Base-by-base conservation (phyloP, 495 filamentous ascomycete species). In the Sphaerosporella brunnea region DNA sequence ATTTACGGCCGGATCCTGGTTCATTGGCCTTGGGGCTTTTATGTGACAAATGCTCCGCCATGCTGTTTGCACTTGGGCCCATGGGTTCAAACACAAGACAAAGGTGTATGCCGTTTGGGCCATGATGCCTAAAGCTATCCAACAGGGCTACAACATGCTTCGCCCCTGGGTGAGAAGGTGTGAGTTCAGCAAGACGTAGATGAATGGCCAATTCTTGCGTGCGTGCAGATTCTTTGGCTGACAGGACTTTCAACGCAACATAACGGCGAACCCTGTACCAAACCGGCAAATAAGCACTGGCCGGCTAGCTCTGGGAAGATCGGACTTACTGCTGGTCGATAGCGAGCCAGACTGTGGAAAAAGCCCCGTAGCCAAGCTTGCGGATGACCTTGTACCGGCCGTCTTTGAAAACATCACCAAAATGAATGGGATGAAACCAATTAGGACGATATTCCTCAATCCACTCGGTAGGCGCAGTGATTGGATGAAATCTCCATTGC, bases 301-400 rank as follows among this genome's bases (percentile, higher is more conserved):
- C 47, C 35, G 41, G 49, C 52, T 56, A 47, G 55, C 56, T 52
- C 44, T 49, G 47, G 49, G 38, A 47, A 21, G 16, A 38, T 35
- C 23, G 23, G 40, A 24, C 40, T 43, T 54, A 49, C 39, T 32
- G 34, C 36, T 51, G 48, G 50, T 72, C 68, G 50, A 54, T 59
- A 20, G 67, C 67, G 9, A 65, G 56, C 69, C 70, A 73, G 41
- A 71, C 68, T 23, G 69, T 72, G 3, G 69, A 69, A 51, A 63
- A 69, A 4, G 59, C 59, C 35, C 68, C 70, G 52, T 63, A 66
- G 42, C 69, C 67, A 37, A 70, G 51, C 54, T 73, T 73, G 48
- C 69, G 64, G 3, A 68, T 35, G 16, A 73, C 55, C 38, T 61
- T 66, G 51, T 72, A 73, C 35, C 65, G 51, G 20, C 60, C 61